Evolutionary conservation across 169 alveolate species (phyloP).

Genomic region (Babesia ovata): DNA sequence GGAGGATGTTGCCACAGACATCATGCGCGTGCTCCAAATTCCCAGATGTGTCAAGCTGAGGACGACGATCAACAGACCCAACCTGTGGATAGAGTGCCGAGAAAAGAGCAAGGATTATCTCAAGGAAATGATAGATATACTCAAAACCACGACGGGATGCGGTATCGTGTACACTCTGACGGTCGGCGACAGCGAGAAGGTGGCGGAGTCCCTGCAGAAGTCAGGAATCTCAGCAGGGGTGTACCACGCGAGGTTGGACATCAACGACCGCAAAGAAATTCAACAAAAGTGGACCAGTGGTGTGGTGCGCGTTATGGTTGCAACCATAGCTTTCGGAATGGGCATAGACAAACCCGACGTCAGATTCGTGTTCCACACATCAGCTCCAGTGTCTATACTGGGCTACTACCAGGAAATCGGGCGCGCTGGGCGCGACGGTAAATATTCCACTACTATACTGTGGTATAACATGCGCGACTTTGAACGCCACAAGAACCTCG

Average conservation of each 20-base stretch:
- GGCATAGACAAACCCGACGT: slow-evolving; percentile 98
- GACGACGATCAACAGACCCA: slow-evolving; percentile 74
- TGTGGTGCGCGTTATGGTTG: slow-evolving; percentile 91
- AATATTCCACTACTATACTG: slow-evolving; percentile 77
- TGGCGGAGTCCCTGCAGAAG: slow-evolving; percentile 84
- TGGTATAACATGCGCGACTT: slow-evolving; percentile 78
- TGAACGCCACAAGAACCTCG: slow-evolving; percentile 66
- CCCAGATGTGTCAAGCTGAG: slow-evolving; percentile 68
- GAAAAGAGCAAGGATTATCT: slow-evolving; percentile 51
- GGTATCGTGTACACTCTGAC: slow-evolving; percentile 92
- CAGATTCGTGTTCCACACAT: slow-evolving; percentile 93
- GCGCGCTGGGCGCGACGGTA: slow-evolving; percentile 98
- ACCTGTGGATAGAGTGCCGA: slow-evolving; percentile 86
- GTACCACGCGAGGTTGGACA: slow-evolving; percentile 84
- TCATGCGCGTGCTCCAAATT: slow-evolving; percentile 84
- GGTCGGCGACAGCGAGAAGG: slow-evolving; percentile 91
- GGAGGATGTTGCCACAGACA: slow-evolving; percentile 91
- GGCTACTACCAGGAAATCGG: slow-evolving; percentile 96
- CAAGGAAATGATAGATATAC: slow-evolving; percentile 69
- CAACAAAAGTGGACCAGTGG: slow-evolving; percentile 92
- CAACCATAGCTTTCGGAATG: slow-evolving; percentile 99
- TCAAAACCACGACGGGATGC: slow-evolving; percentile 56
- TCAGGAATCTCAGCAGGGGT: slow-evolving; percentile 81
- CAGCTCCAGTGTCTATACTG: slow-evolving; percentile 94
- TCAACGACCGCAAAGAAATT: slow-evolving; percentile 74